These are phyloP conservation scores for Fagopyrum esculentum DNA, from an alignment of 148 eudicot genomes.

Conservation along the genomic window DNA sequence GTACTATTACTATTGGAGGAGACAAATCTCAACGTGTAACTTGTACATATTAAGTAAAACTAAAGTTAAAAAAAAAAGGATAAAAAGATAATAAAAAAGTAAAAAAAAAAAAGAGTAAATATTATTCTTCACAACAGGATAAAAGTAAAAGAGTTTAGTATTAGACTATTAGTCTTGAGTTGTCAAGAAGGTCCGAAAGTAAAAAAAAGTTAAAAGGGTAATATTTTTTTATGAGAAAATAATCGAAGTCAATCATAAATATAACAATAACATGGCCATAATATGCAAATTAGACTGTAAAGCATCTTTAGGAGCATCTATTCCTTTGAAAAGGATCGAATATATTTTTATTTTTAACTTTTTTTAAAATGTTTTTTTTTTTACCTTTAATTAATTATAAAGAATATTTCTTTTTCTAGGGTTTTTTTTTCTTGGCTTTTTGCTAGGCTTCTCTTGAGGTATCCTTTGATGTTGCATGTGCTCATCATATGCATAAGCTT, in stretches of 20 bases:
- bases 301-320: constrained; percentile 7
- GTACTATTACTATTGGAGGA: neutral
- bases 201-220: neutral
- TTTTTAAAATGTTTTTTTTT: neutral
- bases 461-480: neutral
- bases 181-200: neutral
- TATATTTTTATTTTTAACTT: constrained; percentile 1
- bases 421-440: neutral
- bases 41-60: neutral
- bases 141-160: neutral
- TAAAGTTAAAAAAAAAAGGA: neutral
- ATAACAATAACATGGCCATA: neutral
- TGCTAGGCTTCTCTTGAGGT: neutral
- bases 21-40: neutral
- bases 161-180: too few relatives aligned
- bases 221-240: neutral
- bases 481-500: constrained; percentile 7
- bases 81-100: neutral
- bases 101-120: neutral
- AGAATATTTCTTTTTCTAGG: neutral
- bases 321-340: neutral
- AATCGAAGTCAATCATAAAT: neutral
- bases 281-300: neutral
- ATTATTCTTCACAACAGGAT: neutral
- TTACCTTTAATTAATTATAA: neutral